Evolutionary conservation across 1,139 yeast genomes (phyloP).

Genomic region (Candida glucosophila): DNA sequence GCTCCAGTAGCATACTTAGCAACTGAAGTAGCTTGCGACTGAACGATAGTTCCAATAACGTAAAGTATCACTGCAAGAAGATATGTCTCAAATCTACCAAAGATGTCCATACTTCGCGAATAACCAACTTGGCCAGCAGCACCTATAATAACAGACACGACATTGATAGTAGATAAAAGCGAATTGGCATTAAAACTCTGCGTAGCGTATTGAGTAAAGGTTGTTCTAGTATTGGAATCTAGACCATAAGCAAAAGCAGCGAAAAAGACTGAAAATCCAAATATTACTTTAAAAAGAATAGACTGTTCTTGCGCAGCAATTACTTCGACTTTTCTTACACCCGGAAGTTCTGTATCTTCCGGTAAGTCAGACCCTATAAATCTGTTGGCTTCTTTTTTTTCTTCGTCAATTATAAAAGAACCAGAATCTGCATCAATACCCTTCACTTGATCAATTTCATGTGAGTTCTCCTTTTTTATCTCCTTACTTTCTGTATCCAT

Average conservation of each 20-base stretch:
- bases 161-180: slow-evolving; percentile 55
- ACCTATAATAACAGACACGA: slow-evolving; percentile 54
- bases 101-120: slow-evolving; percentile 63
- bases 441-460: too few species aligned
- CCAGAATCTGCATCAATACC: too few species aligned
- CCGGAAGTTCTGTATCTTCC: slow-evolving; percentile 27
- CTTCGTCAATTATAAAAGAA: too few species aligned
- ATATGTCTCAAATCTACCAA: slow-evolving; percentile 58
- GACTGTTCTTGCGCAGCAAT: slow-evolving; percentile 24
- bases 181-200: slow-evolving; percentile 50
- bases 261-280: slow-evolving; percentile 45
- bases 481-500: too few species aligned
- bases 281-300: slow-evolving; percentile 17
- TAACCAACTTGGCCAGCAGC: slow-evolving; percentile 67
- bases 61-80: slow-evolving; percentile 50
- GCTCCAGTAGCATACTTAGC: slow-evolving; percentile 68
- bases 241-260: slow-evolving; percentile 64
- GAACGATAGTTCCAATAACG: slow-evolving; percentile 61
- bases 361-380: too few species aligned
- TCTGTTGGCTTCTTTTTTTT: too few species aligned
- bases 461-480: too few species aligned
- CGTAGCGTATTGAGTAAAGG: slow-evolving; percentile 47
- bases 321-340: slow-evolving; percentile 34
- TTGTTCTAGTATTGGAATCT: slow-evolving; percentile 45
- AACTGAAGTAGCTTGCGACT: slow-evolving; percentile 59